Percentiles rank a stretch among this genome's conserved stretches.
Evolutionary conservation across 805 yeast genomes (phyloP).

Genomic region (Lachancea sp.): DNA sequence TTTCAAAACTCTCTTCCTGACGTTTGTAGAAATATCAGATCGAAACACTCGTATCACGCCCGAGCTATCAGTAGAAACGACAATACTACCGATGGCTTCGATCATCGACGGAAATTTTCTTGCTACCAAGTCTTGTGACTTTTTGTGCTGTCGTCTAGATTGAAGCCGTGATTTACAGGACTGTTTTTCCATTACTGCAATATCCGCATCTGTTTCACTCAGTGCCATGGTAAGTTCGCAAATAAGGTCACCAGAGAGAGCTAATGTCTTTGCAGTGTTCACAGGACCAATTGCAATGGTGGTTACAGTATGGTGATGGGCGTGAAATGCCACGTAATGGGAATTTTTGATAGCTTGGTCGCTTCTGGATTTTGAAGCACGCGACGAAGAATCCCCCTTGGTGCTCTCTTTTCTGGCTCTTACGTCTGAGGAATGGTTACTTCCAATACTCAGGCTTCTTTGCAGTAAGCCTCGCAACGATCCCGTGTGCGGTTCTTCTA

Average conservation of each 20-base stretch:
- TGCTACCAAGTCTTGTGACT: conserved; percentile 1
- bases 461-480: conserved; percentile 11
- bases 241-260: conserved; percentile 72
- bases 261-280: conserved; percentile 54
- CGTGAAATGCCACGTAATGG: conserved; percentile 66
- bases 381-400: background rate
- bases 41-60: conserved; percentile 75
- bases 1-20: conserved; percentile 34
- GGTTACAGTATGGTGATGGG: conserved; percentile 68
- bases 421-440: conserved; percentile 7
- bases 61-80: conserved; percentile 68
- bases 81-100: conserved; percentile 40
- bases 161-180: background rate
- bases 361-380: background rate
- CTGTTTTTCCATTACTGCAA: conserved; percentile 7
- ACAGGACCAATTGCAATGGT: conserved; percentile 74
- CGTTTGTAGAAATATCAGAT: conserved; percentile 60
- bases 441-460: conserved; percentile 8
- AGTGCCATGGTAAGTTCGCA: conserved; percentile 48
- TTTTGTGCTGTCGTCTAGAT: background rate
- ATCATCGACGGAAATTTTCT: conserved; percentile 21
- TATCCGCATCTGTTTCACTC: conserved; percentile 13
- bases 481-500: conserved; percentile 8
- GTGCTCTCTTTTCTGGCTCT: too few species aligned
- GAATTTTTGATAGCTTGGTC: conserved; percentile 39